These are phyloP conservation scores for Flaveria ramosissima DNA, from an alignment of 129 eudicot genomes.

Conservation along the genomic window DNA sequence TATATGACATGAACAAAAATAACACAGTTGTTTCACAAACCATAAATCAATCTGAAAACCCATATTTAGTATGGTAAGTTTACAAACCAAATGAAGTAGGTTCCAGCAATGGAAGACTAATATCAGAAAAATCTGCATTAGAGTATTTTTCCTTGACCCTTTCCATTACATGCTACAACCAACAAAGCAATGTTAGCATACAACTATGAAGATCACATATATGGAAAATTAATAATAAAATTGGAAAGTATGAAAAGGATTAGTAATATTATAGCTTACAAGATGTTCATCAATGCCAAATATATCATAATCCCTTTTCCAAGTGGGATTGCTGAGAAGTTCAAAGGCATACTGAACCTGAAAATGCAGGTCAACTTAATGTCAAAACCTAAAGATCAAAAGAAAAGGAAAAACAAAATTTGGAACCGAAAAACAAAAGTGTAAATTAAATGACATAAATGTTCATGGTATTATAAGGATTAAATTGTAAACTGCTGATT, in stretches of 20 bases:
- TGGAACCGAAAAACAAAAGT: not conserved
- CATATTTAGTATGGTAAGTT: conserved; percentile 19
- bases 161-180: conserved; percentile 62
- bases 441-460: conserved; percentile 8
- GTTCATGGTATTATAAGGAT: conserved; percentile 15
- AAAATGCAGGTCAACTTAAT: conserved; percentile 8
- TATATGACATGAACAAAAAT: conserved; percentile 18
- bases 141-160: conserved; percentile 51
- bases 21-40: not conserved
- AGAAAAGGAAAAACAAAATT: not conserved
- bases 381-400: not conserved
- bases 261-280: conserved; percentile 45
- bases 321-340: conserved; percentile 62
- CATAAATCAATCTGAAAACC: not conserved
- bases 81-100: conserved; percentile 60
- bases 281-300: conserved; percentile 70
- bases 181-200: conserved; percentile 16
- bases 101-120: conserved; percentile 67
- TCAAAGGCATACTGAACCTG: conserved; percentile 90
- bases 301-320: conserved; percentile 95
- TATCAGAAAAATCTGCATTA: conserved; percentile 46
- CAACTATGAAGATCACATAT: not conserved
- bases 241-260: conserved; percentile 1
- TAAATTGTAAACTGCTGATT: conserved; percentile 7
- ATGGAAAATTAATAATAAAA: not conserved